Percentiles rank a stretch among this genome's conserved stretches.
phyloP scores from a whole-genome alignment of 2,329 filamentous ascomycete genomes.

The Colletotrichum sp. region DNA sequence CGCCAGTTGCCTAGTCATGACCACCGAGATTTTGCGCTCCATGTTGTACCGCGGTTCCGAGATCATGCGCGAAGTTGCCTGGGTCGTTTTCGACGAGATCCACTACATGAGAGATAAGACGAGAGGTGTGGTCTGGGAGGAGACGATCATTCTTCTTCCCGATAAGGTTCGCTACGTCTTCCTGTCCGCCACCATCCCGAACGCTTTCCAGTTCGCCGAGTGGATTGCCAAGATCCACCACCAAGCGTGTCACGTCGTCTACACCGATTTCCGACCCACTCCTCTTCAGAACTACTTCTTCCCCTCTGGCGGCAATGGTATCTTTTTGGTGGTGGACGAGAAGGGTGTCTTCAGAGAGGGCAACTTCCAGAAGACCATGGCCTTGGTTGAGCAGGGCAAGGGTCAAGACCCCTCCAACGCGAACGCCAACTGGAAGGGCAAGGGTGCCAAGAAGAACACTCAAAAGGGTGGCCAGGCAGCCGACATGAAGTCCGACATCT shows the following conservation, averaged over 20 bases:
- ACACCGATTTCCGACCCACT: conserved; percentile 97
- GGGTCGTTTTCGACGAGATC: conserved; percentile 98
- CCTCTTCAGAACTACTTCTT: conserved; percentile 98
- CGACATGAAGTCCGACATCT: conserved; percentile 79
- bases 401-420: conserved; percentile 83
- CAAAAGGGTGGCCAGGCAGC: conserved; percentile 80
- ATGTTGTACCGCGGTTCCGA: conserved; percentile 98
- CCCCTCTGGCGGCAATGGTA: conserved; percentile 88
- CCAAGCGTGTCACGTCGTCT: conserved; percentile 98
- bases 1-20: conserved; percentile 98
- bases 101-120: conserved; percentile 97
- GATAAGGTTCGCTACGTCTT: conserved; percentile 99
- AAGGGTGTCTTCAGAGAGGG: conserved; percentile 95
- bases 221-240: conserved; percentile 99
- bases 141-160: conserved; percentile 96
- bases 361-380: conserved; percentile 97
- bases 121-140: conserved; percentile 97
- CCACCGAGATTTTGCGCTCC: conserved; percentile 96
- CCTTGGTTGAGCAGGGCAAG: conserved; percentile 84
- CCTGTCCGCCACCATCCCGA: conserved; percentile 96
- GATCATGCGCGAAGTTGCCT: conserved; percentile 98
- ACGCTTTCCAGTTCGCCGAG: conserved; percentile 98
- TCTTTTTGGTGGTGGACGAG: conserved; percentile 93
- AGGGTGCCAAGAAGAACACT: conserved; percentile 88
- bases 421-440: conserved; percentile 81